Evolutionary conservation across 129 eudicot genomes (phyloP).

Genomic region (Apium graveolens): DNA sequence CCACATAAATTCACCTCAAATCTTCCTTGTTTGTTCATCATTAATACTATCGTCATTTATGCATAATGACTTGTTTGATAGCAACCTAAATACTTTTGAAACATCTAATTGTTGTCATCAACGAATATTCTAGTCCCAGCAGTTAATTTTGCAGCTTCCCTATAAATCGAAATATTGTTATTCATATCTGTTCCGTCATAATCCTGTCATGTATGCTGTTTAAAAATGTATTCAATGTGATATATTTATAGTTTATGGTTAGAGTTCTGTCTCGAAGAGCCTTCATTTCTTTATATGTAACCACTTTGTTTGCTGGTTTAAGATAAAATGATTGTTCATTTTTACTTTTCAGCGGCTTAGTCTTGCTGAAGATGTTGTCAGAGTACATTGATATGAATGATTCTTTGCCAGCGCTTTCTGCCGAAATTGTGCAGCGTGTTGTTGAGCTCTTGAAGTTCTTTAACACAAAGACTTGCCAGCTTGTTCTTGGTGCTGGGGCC

Average conservation of each 20-base stretch:
- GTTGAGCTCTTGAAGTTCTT: constrained; percentile 91
- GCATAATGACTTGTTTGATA: not conserved
- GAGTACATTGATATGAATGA: constrained; percentile 90
- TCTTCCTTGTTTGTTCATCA: constrained; percentile 5
- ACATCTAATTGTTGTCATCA: not conserved
- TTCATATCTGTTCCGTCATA: not conserved
- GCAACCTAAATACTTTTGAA: not conserved
- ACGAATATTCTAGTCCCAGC: not conserved
- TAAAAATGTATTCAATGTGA: not conserved
- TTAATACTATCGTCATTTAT: not conserved
- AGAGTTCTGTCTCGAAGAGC: not conserved
- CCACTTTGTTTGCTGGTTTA: not conserved
- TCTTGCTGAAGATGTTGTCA: constrained; percentile 94
- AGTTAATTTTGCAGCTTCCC: not conserved
- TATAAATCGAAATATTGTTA: not conserved
- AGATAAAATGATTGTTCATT: not conserved
- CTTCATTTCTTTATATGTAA: not conserved
- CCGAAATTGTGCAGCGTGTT: constrained; percentile 91
- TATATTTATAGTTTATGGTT: not conserved
- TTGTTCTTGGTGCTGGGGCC: constrained; percentile 99
- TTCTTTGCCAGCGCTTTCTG: constrained; percentile 66
- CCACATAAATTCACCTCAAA: not conserved
- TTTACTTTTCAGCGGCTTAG: constrained; percentile 66
- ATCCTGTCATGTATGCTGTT: not conserved
- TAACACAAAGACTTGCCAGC: constrained; percentile 86